These are phyloP conservation scores for Ciborinia camelliae DNA, from an alignment of 2,329 filamentous ascomycete genomes.

Conservation along the genomic window DNA sequence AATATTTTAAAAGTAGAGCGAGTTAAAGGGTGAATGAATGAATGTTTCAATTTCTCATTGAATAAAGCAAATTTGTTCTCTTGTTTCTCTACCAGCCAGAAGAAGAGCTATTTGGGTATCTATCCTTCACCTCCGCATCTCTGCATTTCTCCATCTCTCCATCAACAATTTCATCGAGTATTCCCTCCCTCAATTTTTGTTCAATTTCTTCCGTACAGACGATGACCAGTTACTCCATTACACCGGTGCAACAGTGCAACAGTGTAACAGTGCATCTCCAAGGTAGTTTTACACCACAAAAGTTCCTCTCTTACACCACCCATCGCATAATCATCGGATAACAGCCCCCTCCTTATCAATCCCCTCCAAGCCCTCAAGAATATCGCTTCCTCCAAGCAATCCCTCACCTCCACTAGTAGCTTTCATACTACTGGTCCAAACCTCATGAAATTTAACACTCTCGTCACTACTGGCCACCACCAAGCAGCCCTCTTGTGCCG, in stretches of 20 bases:
- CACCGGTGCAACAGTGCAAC: too few relatives aligned
- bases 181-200: neutral
- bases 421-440: constrained; percentile 70
- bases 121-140: too few relatives aligned
- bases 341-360: constrained; percentile 71
- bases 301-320: neutral
- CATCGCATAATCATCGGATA: constrained; percentile 53
- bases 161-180: neutral
- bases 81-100: too few relatives aligned
- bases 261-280: too few relatives aligned
- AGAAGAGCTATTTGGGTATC: neutral
- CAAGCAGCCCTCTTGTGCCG: constrained; percentile 72
- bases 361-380: constrained; percentile 77
- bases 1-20: too few relatives aligned
- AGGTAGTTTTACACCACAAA: neutral
- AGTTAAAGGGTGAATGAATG: too few relatives aligned
- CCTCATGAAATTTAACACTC: constrained; percentile 91
- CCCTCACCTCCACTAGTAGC: constrained; percentile 52
- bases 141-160: neutral
- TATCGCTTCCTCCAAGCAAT: constrained; percentile 76
- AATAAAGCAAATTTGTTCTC: neutral
- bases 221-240: too few relatives aligned
- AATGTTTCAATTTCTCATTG: neutral
- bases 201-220: neutral
- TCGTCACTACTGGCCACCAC: constrained; percentile 90